A percentile compares a stretch with the other conserved stretches of the same genome.
Evolutionary conservation across 345 rosid species (phyloP).

Genomic region (Geranium rotundifolium): DNA sequence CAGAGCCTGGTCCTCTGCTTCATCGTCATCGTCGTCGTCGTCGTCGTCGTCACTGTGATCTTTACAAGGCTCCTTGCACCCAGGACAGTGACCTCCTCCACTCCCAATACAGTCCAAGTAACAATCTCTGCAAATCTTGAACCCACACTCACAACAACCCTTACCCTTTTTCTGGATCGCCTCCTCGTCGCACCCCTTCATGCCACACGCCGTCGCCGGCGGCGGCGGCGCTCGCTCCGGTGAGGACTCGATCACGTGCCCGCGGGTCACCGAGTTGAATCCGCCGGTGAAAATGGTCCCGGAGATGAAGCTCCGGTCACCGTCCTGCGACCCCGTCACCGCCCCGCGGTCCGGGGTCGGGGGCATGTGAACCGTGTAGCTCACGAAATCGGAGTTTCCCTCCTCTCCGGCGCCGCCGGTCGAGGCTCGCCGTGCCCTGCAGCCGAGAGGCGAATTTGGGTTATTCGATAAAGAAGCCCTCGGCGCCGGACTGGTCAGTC

Average conservation of each 20-base stretch:
- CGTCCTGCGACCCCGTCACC: conserved; percentile 37
- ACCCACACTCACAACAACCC: conserved; percentile 46
- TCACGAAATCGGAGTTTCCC: conserved; percentile 35
- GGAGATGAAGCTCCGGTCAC: conserved; percentile 40
- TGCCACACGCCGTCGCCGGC: conserved; percentile 35
- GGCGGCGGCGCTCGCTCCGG: conserved; percentile 26
- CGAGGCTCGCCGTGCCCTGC: conserved; percentile 33
- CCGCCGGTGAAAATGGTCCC: conserved; percentile 66
- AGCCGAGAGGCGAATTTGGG: conserved; percentile 46
- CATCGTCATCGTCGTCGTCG: conserved; percentile 29
- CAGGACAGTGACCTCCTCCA: conserved; percentile 51
- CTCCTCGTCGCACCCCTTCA: conserved; percentile 66
- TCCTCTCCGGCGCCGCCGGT: conserved; percentile 37
- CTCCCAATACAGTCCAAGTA: conserved; percentile 42
- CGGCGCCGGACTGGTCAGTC: conserved; percentile 55
- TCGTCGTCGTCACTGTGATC: conserved; percentile 34
- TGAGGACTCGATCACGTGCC: conserved; percentile 51
- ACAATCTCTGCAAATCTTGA: conserved; percentile 56
- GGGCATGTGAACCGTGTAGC: conserved; percentile 69
- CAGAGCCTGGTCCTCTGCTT: conserved; percentile 52
- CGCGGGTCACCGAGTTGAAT: conserved; percentile 56
- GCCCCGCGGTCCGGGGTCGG: conserved; percentile 70
- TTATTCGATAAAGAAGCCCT: conserved; percentile 49
- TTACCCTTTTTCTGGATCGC: conserved; percentile 24
- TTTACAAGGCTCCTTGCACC: conserved; percentile 63